A percentile compares a stretch with the other conserved stretches of the same genome.
phyloP scores from a whole-genome alignment of 1,284 basidiomycete genomes.

The Chalciporus sp. region DNA sequence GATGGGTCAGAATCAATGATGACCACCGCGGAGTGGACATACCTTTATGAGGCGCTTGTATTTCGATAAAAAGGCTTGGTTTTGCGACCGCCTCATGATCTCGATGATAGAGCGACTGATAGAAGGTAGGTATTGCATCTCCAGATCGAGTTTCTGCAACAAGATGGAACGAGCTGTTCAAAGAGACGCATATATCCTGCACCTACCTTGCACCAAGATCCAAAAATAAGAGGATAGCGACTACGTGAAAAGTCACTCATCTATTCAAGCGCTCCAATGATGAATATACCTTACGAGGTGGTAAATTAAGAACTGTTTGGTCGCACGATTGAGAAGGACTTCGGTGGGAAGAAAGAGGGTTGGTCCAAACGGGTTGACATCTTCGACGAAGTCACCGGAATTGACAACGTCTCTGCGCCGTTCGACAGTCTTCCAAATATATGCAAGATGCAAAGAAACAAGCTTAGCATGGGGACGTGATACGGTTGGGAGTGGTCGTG shows the following conservation, averaged over 20 bases:
- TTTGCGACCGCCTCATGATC: conserved; percentile 55
- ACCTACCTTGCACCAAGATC: conserved; percentile 59
- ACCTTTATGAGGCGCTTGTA: conserved; percentile 54
- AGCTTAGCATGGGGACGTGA: conserved; percentile 43
- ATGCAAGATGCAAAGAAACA: conserved; percentile 53
- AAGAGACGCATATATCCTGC: conserved; percentile 9
- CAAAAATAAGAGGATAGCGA: conserved; percentile 75
- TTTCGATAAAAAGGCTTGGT: conserved; percentile 46
- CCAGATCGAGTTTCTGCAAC: conserved; percentile 59
- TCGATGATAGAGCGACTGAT: conserved; percentile 53
- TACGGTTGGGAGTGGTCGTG: conserved; percentile 39
- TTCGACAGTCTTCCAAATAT: conserved; percentile 46
- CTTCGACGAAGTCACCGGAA: conserved; percentile 11
- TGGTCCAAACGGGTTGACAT: conserved; percentile 47
- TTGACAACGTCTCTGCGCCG: conserved; percentile 9
- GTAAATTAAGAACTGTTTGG: conserved; percentile 54
- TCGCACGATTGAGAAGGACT: conserved; percentile 51
- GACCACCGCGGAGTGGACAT: conserved; percentile 15
- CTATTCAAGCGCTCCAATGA: conserved; percentile 10
- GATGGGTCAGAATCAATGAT: conserved; percentile 18
- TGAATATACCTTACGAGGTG: conserved; percentile 60
- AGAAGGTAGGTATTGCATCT: conserved; percentile 49
- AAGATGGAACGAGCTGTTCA: neutral
- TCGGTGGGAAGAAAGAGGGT: conserved; percentile 53
- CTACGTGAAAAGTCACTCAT: conserved; percentile 40